A percentile compares a stretch with the other conserved stretches of the same genome.
Conservation (phyloP, 2,329 filamentous ascomycete genomes). For the Botrytis aclada region DNA sequence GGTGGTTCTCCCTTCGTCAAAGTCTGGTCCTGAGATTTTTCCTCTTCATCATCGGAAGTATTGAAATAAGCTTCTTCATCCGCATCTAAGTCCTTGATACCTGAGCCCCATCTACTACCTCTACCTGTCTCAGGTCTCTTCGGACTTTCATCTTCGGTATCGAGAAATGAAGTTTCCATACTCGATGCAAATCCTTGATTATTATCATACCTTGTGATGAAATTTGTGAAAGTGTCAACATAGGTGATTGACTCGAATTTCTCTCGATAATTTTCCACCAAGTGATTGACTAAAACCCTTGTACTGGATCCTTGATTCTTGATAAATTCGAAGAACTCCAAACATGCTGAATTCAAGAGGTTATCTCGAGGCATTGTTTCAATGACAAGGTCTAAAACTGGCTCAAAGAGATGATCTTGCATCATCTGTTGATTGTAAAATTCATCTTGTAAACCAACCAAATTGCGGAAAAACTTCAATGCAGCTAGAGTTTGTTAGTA, state of each 20-base stretch:
- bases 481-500: conserved; percentile 55
- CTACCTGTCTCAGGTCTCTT: conserved; percentile 48
- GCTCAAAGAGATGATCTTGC: conserved; percentile 75
- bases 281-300: conserved; percentile 76
- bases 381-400: conserved; percentile 79
- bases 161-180: conserved; percentile 66
- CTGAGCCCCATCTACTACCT: conserved; percentile 58
- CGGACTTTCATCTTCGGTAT: conserved; percentile 60
- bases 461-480: conserved; percentile 87
- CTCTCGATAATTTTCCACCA: conserved; percentile 81
- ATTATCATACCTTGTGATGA: conserved; percentile 77
- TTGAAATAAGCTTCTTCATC: conserved; percentile 95
- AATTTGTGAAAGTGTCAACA: conserved; percentile 76
- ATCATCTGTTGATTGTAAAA: conserved; percentile 86
- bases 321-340: conserved; percentile 92
- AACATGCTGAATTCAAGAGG: conserved; percentile 84
- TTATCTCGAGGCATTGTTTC: conserved; percentile 90
- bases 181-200: conserved; percentile 64
- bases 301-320: conserved; percentile 65
- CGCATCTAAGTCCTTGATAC: conserved; percentile 77
- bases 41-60: conserved; percentile 77
- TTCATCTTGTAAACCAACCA: conserved; percentile 82
- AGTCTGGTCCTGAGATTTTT: conserved; percentile 40
- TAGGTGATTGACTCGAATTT: conserved; percentile 73
- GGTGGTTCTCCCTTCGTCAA: conserved; percentile 62